Evolutionary conservation across 805 yeast species (phyloP).

Genomic region (Vanderwaltozyma verrucispora): DNA sequence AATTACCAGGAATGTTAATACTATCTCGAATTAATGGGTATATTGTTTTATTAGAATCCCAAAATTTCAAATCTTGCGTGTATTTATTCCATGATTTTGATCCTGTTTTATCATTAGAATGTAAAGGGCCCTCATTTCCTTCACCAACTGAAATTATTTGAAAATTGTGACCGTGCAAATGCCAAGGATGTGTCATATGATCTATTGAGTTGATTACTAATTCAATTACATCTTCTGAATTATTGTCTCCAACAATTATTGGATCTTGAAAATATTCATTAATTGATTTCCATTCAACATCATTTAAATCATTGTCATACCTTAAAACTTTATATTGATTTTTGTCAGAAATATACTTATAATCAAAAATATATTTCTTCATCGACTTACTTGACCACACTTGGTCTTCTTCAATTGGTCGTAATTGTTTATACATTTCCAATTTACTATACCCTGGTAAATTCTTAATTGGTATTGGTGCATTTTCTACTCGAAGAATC

Average conservation of each 20-base stretch:
- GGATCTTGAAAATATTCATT: slow-evolving; percentile 42
- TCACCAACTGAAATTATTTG: slow-evolving; percentile 39
- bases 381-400: too few species aligned
- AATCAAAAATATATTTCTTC: too few species aligned
- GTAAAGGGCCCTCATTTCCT: slow-evolving; percentile 32
- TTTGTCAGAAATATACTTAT: too few species aligned
- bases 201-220: slow-evolving; percentile 56
- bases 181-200: slow-evolving; percentile 59
- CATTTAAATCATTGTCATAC: too few species aligned
- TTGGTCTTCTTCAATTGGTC: slow-evolving; percentile 6
- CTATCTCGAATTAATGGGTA: slow-evolving; percentile 54
- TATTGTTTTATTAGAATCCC: slow-evolving; percentile 25
- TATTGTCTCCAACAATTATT: slow-evolving; percentile 29
- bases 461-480: too few species aligned
- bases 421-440: slow-evolving; percentile 16
- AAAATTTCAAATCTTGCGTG: slow-evolving; percentile 11
- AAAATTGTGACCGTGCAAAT: slow-evolving; percentile 50
- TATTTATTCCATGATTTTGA: slow-evolving; percentile 34
- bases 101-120: slow-evolving; percentile 28
- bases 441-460: slow-evolving; percentile 22
- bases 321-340: too few species aligned
- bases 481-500: not conserved
- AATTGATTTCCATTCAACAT: slow-evolving; percentile 45
- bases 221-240: slow-evolving; percentile 40
- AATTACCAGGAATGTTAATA: slow-evolving; percentile 47